These are phyloP conservation scores for Tetramitus jugosus DNA, from an alignment of 208 protist species.

Conservation along the genomic window DNA sequence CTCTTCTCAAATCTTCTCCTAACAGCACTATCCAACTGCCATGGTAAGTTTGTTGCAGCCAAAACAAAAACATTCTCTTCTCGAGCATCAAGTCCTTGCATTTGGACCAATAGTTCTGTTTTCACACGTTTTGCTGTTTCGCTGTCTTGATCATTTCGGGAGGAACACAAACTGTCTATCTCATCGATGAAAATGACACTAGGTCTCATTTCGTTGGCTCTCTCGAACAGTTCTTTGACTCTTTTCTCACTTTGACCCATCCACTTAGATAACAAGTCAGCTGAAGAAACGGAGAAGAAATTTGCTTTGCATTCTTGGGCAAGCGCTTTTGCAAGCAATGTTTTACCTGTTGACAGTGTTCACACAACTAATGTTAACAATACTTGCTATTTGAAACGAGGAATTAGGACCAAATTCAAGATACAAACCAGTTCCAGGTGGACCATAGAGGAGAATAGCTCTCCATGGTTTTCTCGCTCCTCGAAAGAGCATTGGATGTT, in stretches of 20 bases:
- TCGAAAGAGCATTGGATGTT: slow-evolving; percentile 90
- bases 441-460: slow-evolving; percentile 78
- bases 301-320: slow-evolving; percentile 72
- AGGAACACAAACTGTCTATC: slow-evolving; percentile 92
- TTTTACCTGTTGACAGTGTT: slow-evolving; percentile 73
- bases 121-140: slow-evolving; percentile 91
- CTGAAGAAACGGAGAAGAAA: slow-evolving; percentile 80
- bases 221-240: slow-evolving; percentile 80
- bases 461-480: slow-evolving; percentile 73
- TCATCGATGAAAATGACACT: slow-evolving; percentile 99
- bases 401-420: not conserved
- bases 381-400: not conserved
- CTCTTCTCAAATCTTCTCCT: slow-evolving; percentile 66
- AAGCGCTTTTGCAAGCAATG: slow-evolving; percentile 76
- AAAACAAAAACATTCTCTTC: slow-evolving; percentile 51
- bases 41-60: slow-evolving; percentile 65
- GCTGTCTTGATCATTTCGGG: slow-evolving; percentile 64
- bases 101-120: slow-evolving; percentile 97
- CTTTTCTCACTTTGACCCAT: slow-evolving; percentile 91
- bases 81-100: slow-evolving; percentile 53
- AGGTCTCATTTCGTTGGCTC: slow-evolving; percentile 51
- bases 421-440: slow-evolving; percentile 44
- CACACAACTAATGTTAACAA: not conserved
- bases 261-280: slow-evolving; percentile 91
- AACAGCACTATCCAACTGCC: slow-evolving; percentile 58